Evolutionary conservation across 1,139 yeast genomes (phyloP).

Genomic region (Kurtzmaniella natalensis): DNA sequence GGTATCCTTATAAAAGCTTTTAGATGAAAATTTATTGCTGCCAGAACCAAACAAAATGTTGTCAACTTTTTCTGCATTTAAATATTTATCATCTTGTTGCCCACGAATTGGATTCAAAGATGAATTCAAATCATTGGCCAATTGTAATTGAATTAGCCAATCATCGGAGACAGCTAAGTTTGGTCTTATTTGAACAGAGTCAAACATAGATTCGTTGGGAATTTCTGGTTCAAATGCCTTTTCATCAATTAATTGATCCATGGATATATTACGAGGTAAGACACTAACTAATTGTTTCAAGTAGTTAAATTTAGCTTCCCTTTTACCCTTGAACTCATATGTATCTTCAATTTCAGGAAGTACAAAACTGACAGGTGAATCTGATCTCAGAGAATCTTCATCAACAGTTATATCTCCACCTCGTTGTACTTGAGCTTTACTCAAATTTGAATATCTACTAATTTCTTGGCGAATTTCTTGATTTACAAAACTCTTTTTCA

Average conservation of each 20-base stretch:
- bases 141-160: conserved; percentile 61
- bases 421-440: neutral
- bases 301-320: conserved; percentile 26
- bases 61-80: conserved; percentile 35
- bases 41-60: conserved; percentile 44
- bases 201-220: conserved; percentile 27
- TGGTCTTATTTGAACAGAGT: conserved; percentile 26
- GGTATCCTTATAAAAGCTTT: neutral
- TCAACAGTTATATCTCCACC: conserved; percentile 3
- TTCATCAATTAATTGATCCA: conserved; percentile 48
- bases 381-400: conserved; percentile 8
- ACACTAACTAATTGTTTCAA: conserved; percentile 31
- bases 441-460: neutral
- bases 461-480: neutral
- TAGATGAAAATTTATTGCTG: neutral
- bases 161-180: conserved; percentile 49
- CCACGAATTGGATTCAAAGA: conserved; percentile 30
- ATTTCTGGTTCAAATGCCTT: conserved; percentile 68
- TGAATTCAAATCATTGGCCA: conserved; percentile 54
- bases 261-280: conserved; percentile 26
- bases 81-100: conserved; percentile 17
- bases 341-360: conserved; percentile 9
- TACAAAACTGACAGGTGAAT: conserved; percentile 10
- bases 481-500: conserved; percentile 15
- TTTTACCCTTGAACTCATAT: conserved; percentile 8